Percentiles rank a stretch among this genome's conserved stretches.
Evolutionary conservation across 208 protist genomes (phyloP).

Genomic region (Crithidia brevicula): DNA sequence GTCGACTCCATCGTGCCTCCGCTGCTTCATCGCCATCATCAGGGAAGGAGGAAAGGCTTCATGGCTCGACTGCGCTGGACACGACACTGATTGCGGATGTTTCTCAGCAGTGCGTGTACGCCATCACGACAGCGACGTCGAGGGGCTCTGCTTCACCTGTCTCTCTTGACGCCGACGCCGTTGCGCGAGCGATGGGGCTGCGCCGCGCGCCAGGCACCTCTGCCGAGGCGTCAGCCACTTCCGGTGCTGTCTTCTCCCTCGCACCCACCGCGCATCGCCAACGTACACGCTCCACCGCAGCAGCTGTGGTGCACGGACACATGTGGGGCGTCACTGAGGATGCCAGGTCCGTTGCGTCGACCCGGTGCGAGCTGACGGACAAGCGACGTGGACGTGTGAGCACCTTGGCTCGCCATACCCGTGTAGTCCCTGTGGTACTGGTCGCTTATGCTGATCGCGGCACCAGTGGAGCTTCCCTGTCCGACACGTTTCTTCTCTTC

Average conservation of each 20-base stretch:
- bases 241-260: neutral
- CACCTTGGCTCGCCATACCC: constrained; percentile 22
- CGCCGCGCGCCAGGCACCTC: neutral
- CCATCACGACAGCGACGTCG: neutral
- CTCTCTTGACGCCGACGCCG: neutral
- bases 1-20: neutral
- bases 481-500: constrained; percentile 28
- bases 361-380: neutral
- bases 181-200: neutral
- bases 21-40: neutral
- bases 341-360: neutral
- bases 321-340: constrained; percentile 48
- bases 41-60: neutral
- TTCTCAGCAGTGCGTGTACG: constrained; percentile 55
- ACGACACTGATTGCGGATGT: constrained; percentile 40
- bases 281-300: neutral
- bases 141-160: neutral
- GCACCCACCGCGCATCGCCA: neutral
- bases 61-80: constrained; percentile 1
- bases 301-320: constrained; percentile 52
- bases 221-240: neutral
- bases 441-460: neutral
- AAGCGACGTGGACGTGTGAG: constrained; percentile 5
- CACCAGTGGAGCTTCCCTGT: neutral
- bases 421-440: constrained; percentile 28